Base-by-base conservation (phyloP, 495 filamentous ascomycete genomes). In the Xylaria grammica region DNA sequence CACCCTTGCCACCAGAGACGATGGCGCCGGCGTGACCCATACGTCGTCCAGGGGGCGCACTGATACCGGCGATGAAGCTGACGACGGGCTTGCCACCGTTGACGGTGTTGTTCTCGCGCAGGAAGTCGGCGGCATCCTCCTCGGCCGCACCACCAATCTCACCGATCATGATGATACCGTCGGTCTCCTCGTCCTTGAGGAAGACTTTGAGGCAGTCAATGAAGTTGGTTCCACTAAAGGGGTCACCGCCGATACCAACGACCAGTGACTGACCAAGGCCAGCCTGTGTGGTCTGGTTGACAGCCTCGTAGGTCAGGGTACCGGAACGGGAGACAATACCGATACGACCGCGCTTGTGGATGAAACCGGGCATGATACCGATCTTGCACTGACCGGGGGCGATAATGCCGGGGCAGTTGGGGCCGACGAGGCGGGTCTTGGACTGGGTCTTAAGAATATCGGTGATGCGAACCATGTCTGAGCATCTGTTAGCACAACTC, bases 101-200 rank as follows among this genome's bases (percentile, higher is more conserved):
- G 76, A 85, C 79, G 58, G 87, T 91, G 85, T 98, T 98, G 80
- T 97, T 85, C 71, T 84, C 83, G 84, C 90, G 93, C 76, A 98
- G 83, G 85, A 94, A 99, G 67, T 99, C 95, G 69, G 94, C 93
- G 20, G 95, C 94, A 67, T 99, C 96, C 81, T 99, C 95, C 82
- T 99, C 95, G 53, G 95, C 95, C 54, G 91, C 91, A 66, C 95
- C 95, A 78, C 95, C 95, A 73, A 99, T 98, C 84, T 99, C 95
- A 77, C 95, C 95, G 75, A 99, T 98, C 95, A 99, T 97, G 83
- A 99, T 97, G 74, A 99, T 98, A 78, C 95, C 95, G 73, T 99
- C 96, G 45, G 95, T 99, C 79, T 97, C 94, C 74, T 90, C 86
- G 79, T 99, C 96, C 77, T 95, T 84, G 67, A 98, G 84, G 88